Base-by-base conservation (phyloP, 1,284 basidiomycete genomes). In the Trametes versicolor region DNA sequence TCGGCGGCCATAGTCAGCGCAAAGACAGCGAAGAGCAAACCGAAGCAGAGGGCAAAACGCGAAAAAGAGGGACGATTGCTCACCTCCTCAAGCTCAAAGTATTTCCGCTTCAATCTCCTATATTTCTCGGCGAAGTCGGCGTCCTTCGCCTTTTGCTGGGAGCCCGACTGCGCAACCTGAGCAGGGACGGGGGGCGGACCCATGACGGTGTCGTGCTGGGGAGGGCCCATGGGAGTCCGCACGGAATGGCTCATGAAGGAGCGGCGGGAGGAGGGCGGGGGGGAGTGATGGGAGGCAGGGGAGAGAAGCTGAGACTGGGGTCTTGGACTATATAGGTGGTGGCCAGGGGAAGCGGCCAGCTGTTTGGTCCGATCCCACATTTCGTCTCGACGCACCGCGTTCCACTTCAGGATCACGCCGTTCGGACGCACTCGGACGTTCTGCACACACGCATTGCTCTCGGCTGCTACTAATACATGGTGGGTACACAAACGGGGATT, bases 71-170 rank as follows among this genome's bases (percentile, higher is more conserved):
- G 37, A 73, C 66, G 67, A 62, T 56, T 53, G 79, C 83, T 69
- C 39, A 90, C 89, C 82, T 90, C 85, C 72, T 90, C 89, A 51
- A 91, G 82, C 63, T 90, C 87, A 69, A 85, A 84, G 73, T 84
- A 88, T 45, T 85, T 85, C 56, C 86, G 78, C 72, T 91, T 91
- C 56, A 89, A 79, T 63, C 81, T 84, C 70, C 80, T 84, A 75
- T 89, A 88, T 75, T 88, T 90, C 77, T 89, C 87, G 49, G 73
- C 72, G 60, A 83, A 75, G 56, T 87, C 87, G 58, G 69, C 72
- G 64, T 83, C 80, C 66, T 81, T 82, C 23, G 73, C 50, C 57
- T 76, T 76, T 51, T 57, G 61, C 52, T 76, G 75, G 47, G 73
- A 58, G 70, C 73, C 45, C 62, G 72, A 62, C 58, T 72, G 76